A percentile compares a stretch with the other conserved stretches of the same genome.
Conservation (phyloP, 495 filamentous ascomycete genomes). For the Podospora appendiculata region DNA sequence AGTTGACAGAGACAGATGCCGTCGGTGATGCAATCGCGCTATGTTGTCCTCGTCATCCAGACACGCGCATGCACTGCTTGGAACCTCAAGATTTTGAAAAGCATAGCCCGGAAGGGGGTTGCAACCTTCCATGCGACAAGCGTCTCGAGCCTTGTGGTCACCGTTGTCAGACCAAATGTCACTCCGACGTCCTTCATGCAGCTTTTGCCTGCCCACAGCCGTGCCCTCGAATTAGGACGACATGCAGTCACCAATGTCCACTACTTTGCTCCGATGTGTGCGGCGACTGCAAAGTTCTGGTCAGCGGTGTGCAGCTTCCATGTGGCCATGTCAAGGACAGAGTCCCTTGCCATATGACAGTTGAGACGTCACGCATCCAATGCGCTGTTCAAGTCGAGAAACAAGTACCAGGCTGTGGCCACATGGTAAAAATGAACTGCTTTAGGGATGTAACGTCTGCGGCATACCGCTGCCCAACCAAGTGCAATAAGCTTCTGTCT, state of each 20-base stretch:
- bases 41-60: constrained; percentile 60
- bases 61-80: constrained; percentile 47
- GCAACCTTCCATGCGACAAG: constrained; percentile 48
- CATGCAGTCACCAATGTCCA: constrained; percentile 57
- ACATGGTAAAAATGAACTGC: constrained; percentile 46
- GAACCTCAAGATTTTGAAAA: constrained; percentile 54
- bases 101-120: constrained; percentile 66
- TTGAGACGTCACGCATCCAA: constrained; percentile 7
- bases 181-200: constrained; percentile 58
- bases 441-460: constrained; percentile 27
- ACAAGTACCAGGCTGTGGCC: constrained; percentile 45
- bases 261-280: constrained; percentile 50
- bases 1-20: constrained; percentile 30
- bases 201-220: constrained; percentile 53
- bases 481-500: constrained; percentile 36
- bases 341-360: constrained; percentile 42
- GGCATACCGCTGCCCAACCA: constrained; percentile 35
- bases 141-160: constrained; percentile 60
- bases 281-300: constrained; percentile 4
- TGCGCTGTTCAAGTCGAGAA: constrained; percentile 33
- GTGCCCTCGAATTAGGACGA: constrained; percentile 47
- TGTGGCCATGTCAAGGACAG: constrained; percentile 50
- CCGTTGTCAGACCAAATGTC: constrained; percentile 60
- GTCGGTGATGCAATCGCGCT: constrained; percentile 50
- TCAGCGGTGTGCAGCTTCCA: constrained; percentile 19